phyloP scores from a whole-genome alignment of 2,329 filamentous ascomycete species.

The Blumeria hordei region DNA sequence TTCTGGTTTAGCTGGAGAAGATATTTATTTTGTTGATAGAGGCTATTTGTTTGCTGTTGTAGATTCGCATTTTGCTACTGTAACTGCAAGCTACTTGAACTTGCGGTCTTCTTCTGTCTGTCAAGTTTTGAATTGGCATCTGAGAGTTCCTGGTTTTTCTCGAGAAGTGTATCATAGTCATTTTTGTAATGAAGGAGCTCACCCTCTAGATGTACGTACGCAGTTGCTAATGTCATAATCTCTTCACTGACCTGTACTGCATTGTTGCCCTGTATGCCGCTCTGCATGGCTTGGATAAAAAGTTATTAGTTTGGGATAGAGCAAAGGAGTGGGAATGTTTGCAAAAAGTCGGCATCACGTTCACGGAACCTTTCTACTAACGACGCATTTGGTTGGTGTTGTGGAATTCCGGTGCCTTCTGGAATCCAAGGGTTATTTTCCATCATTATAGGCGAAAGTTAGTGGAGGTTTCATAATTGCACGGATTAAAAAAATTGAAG shows the following conservation, averaged over 20 bases:
- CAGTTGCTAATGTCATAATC: not conserved
- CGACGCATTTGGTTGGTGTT: not conserved
- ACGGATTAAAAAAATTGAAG: not conserved
- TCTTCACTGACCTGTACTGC: not conserved
- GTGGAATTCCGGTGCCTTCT: not conserved
- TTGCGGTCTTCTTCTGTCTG: not conserved
- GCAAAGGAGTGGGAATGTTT: not conserved
- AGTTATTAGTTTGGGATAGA: not conserved
- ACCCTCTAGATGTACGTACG: not conserved
- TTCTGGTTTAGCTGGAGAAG: constrained; percentile 1
- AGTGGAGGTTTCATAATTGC: not conserved
- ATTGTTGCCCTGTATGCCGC: not conserved
- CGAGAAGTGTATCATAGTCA: not conserved
- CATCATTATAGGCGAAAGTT: not conserved
- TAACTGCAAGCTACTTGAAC: not conserved
- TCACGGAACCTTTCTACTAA: not conserved
- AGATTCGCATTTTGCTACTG: not conserved
- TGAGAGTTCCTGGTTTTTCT: not conserved
- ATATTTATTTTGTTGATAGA: not conserved
- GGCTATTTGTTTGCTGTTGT: not conserved
- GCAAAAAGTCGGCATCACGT: not conserved
- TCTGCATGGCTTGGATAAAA: not conserved
- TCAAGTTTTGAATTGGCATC: not conserved
- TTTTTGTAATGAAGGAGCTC: not conserved
- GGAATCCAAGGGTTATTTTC: not conserved